Conservation (phyloP, 225 moss, liverwort and hornwort species). For the Takakia lepidozioides region DNA sequence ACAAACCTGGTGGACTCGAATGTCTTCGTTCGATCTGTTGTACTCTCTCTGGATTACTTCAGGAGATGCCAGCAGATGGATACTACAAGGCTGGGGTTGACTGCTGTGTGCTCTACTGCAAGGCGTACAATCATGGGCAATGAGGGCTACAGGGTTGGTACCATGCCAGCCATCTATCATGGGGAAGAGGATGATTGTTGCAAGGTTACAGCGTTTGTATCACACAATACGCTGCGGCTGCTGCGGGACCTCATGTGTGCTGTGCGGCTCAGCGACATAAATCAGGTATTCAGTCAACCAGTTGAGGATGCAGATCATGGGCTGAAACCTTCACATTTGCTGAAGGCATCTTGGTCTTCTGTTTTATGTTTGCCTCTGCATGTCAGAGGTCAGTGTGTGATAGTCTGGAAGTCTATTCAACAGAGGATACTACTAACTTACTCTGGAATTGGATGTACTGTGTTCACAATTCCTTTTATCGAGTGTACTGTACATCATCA, state of each 20-base stretch:
- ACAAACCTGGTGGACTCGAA: conserved; percentile 76
- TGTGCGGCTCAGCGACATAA: conserved; percentile 55
- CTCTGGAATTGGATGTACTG: too few relatives aligned
- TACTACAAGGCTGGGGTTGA: conserved; percentile 5
- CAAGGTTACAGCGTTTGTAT: conserved; percentile 48
- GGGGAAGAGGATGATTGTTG: conserved; percentile 31
- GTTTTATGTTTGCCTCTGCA: neutral
- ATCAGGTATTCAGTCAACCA: conserved; percentile 35
- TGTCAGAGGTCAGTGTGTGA: too few relatives aligned
- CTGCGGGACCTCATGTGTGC: conserved; percentile 63
- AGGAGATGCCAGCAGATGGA: conserved; percentile 16
- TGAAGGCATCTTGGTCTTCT: neutral
- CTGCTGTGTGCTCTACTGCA: conserved; percentile 2
- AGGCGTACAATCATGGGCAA: conserved; percentile 14
- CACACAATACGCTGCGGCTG: conserved; percentile 40
- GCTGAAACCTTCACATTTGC: neutral
- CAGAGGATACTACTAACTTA: too few relatives aligned
- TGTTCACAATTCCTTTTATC: too few relatives aligned
- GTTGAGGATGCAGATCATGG: neutral
- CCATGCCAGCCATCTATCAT: conserved; percentile 3
- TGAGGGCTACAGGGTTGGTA: conserved; percentile 10
- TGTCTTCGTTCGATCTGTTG: conserved; percentile 63
- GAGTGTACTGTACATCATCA: too few relatives aligned
- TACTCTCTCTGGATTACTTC: conserved; percentile 51
- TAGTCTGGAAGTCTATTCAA: too few relatives aligned